A percentile compares a stretch with the other conserved stretches of the same genome.
These are phyloP conservation scores for Phytophthora rubi DNA, from an alignment of 352 stramenopile species.

Conservation along the genomic window DNA sequence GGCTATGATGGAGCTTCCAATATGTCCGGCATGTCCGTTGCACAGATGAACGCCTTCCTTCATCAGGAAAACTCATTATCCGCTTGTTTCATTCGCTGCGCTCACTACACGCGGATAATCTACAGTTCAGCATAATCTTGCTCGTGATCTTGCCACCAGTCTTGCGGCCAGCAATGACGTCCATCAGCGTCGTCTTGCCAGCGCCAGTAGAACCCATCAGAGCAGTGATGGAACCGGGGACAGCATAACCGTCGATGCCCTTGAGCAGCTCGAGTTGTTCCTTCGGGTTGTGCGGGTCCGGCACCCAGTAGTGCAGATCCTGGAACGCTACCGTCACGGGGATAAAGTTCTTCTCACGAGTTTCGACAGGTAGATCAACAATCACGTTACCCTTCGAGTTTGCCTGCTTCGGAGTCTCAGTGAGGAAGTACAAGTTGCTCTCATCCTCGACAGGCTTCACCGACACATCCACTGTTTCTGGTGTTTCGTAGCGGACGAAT, in stretches of 20 bases:
- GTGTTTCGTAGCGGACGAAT: slow-evolving; percentile 17
- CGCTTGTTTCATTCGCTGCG: too few relatives aligned
- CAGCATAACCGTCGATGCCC: slow-evolving; percentile 3
- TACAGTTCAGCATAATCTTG: slow-evolving; percentile 36
- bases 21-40: too few relatives aligned
- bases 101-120: too few relatives aligned
- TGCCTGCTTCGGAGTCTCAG: slow-evolving; percentile 10
- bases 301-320: slow-evolving; percentile 20
- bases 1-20: too few relatives aligned
- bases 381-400: not conserved
- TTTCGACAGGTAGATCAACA: not conserved
- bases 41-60: too few relatives aligned
- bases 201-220: slow-evolving; percentile 1
- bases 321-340: slow-evolving; percentile 24
- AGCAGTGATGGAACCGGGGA: not conserved
- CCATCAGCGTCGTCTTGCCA: not conserved
- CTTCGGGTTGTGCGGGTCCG: slow-evolving; percentile 15
- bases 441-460: slow-evolving; percentile 13
- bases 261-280: slow-evolving; percentile 15
- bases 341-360: slow-evolving; percentile 12
- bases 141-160: slow-evolving; percentile 1
- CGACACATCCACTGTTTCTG: slow-evolving; percentile 16
- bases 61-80: too few relatives aligned
- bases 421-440: slow-evolving; percentile 13
- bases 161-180: slow-evolving; percentile 1